Evolutionary conservation across 2,329 filamentous ascomycete genomes (phyloP).

Genomic region (Tolypocladium cylindrosporum): DNA sequence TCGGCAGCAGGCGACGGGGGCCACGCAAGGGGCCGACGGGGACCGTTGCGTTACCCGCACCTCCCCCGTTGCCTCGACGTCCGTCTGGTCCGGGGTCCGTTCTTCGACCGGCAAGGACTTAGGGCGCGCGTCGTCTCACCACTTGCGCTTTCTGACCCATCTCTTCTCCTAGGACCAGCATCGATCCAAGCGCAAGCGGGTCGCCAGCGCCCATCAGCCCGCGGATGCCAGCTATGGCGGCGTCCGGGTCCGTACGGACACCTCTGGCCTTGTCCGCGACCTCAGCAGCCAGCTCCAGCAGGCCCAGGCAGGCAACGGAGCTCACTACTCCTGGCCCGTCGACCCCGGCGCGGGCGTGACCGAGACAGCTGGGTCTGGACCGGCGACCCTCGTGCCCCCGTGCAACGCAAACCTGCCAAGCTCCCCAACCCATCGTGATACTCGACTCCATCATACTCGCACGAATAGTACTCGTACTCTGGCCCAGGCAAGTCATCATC

Average conservation of each 20-base stretch:
- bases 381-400: neutral
- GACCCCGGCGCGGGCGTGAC: constrained; percentile 1
- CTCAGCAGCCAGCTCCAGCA: neutral
- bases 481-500: neutral
- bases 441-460: neutral
- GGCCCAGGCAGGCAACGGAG: neutral
- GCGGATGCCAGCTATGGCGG: neutral
- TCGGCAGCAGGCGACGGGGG: neutral
- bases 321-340: neutral
- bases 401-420: neutral
- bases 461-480: neutral
- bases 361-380: neutral
- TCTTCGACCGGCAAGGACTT: constrained; percentile 1
- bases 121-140: neutral
- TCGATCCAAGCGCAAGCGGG: neutral
- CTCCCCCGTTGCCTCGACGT: neutral
- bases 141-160: neutral
- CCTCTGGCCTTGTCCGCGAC: neutral
- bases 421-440: constrained; percentile 1
- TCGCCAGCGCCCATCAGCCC: neutral
- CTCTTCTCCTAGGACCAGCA: neutral
- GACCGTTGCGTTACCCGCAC: neutral
- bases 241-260: neutral
- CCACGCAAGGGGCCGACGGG: neutral
- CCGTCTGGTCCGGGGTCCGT: neutral